These are phyloP conservation scores for Panaeolus cyanescens DNA, from an alignment of 768 basidiomycete species.

Conservation along the genomic window DNA sequence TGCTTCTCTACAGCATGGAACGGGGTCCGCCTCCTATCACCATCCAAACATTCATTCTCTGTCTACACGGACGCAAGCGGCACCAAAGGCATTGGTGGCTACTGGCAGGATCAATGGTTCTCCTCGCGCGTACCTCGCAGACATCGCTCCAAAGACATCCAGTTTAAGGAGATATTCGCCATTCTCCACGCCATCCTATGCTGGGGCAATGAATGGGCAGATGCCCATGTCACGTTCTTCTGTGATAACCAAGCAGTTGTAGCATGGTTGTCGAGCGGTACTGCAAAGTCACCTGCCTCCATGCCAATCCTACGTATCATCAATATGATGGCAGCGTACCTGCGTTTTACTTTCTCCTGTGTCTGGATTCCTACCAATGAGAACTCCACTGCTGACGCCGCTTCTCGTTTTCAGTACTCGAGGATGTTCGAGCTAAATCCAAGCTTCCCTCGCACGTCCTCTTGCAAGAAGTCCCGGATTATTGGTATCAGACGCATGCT, in stretches of 20 bases:
- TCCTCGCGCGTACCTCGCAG: not conserved
- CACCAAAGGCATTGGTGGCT: constrained; percentile 24
- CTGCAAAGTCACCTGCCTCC: not conserved
- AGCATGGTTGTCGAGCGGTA: not conserved
- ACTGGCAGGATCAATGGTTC: constrained; percentile 19
- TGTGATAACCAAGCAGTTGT: not conserved
- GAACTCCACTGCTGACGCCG: not conserved
- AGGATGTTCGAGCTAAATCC: too few relatives aligned
- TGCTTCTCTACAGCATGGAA: not conserved
- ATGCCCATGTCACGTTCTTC: not conserved
- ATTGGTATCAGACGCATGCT: too few relatives aligned
- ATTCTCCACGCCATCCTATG: not conserved
- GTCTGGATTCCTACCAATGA: not conserved
- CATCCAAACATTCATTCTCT: constrained; percentile 8
- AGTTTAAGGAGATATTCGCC: not conserved
- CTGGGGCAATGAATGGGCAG: not conserved
- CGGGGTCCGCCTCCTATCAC: constrained; percentile 18
- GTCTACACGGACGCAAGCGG: constrained; percentile 32
- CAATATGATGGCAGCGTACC: not conserved
- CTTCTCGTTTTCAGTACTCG: not conserved
- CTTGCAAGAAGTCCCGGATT: too few relatives aligned
- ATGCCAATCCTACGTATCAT: not conserved
- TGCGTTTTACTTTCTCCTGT: not conserved
- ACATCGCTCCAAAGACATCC: not conserved
- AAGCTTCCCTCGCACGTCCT: too few relatives aligned